Conservation (phyloP, 768 basidiomycete species). For the Lactarius pseudohatsudake region DNA sequence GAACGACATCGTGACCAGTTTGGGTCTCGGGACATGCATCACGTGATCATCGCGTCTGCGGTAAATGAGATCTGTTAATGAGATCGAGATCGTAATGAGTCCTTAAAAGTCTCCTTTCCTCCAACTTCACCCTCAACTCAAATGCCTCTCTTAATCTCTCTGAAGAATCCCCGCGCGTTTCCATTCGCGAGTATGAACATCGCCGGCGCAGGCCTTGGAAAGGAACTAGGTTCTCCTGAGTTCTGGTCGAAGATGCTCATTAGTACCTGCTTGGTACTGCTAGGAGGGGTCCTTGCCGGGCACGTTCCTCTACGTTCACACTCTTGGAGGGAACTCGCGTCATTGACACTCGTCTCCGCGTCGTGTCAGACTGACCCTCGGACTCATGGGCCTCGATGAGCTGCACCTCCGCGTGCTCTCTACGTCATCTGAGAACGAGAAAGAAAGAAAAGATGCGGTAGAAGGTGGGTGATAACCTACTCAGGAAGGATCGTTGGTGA, state of each 20-base stretch:
- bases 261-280: constrained; percentile 68
- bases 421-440: constrained; percentile 71
- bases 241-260: constrained; percentile 76
- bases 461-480: constrained; percentile 49
- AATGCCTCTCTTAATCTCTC: constrained; percentile 15
- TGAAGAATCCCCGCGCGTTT: neutral
- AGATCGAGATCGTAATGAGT: neutral
- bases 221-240: constrained; percentile 51
- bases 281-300: constrained; percentile 94
- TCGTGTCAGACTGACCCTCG: constrained; percentile 75
- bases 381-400: constrained; percentile 92
- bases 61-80: neutral
- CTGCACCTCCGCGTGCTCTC: constrained; percentile 86
- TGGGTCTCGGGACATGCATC: neutral
- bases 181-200: neutral
- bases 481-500: neutral
- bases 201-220: constrained; percentile 18
- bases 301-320: constrained; percentile 36
- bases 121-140: neutral
- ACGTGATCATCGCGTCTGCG: neutral
- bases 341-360: neutral
- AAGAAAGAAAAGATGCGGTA: constrained; percentile 66
- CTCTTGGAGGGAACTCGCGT: neutral
- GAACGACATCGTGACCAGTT: neutral
- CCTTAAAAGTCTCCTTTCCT: neutral